Conservation (phyloP, 1,284 basidiomycete genomes). For the Waitea zeae region DNA sequence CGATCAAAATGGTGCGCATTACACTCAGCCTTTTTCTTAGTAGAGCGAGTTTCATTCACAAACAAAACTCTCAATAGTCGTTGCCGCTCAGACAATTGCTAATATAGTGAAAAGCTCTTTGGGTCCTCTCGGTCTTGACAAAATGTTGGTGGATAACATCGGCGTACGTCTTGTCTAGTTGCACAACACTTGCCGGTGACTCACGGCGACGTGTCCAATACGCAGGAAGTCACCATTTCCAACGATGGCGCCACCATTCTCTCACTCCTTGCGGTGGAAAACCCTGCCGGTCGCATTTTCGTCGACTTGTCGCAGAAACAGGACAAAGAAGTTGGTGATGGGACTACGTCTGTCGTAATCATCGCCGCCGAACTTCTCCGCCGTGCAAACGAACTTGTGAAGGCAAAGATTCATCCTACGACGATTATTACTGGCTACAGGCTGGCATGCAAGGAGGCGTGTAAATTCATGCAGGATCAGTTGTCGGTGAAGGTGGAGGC, state of each 20-base stretch:
- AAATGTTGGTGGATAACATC: constrained; percentile 98
- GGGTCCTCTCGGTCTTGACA: constrained; percentile 89
- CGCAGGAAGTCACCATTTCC: constrained; percentile 94
- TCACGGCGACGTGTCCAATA: constrained; percentile 2
- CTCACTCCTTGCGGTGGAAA: constrained; percentile 80
- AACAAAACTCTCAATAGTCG: constrained; percentile 57
- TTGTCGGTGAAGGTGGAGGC: constrained; percentile 89
- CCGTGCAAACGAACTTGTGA: constrained; percentile 94
- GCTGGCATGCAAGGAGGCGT: constrained; percentile 93
- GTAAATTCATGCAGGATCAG: constrained; percentile 97
- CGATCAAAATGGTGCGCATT: constrained; percentile 80
- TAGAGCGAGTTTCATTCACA: too few relatives aligned
- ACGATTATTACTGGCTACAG: constrained; percentile 99
- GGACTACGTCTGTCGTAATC: constrained; percentile 97
- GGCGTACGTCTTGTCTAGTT: constrained; percentile 40
- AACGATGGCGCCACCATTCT: constrained; percentile 99
- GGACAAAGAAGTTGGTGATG: constrained; percentile 99
- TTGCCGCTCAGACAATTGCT: constrained; percentile 91
- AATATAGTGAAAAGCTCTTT: constrained; percentile 96
- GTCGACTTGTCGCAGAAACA: constrained; percentile 98
- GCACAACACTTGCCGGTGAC: too few relatives aligned
- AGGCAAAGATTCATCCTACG: constrained; percentile 97
- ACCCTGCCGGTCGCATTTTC: constrained; percentile 91
- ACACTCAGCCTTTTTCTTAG: neutral
- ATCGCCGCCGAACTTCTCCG: constrained; percentile 91